A percentile compares a stretch with the other conserved stretches of the same genome.
Conservation (phyloP, 208 protist genomes). For the Crithidia bombi region DNA sequence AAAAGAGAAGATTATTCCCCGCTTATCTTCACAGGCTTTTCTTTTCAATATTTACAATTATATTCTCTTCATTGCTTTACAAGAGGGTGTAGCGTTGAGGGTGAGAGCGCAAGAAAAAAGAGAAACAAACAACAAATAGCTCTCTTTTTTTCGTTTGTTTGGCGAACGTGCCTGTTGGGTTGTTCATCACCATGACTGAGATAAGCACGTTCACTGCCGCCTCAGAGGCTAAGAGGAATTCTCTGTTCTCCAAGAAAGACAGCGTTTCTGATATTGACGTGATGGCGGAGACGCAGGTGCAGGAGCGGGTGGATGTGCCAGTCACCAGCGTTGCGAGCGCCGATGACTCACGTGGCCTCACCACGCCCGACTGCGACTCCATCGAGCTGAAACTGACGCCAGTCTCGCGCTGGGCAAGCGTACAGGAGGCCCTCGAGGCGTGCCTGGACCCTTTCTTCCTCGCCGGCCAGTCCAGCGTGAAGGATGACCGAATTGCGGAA, state of each 20-base stretch:
- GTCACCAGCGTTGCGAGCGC: slow-evolving; percentile 15
- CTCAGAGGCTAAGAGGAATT: not conserved
- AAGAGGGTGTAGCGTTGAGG: no score
- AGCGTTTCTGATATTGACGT: slow-evolving; percentile 22
- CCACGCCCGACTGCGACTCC: slow-evolving; percentile 19
- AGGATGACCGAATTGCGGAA: slow-evolving; percentile 18
- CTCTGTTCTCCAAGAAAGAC: slow-evolving; percentile 11
- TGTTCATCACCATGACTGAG: not conserved
- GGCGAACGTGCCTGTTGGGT: not conserved
- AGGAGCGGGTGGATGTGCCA: slow-evolving; percentile 9
- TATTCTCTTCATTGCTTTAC: no score
- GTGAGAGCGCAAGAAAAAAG: no score
- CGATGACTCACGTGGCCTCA: slow-evolving; percentile 23
- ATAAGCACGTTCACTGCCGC: not conserved
- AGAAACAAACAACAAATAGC: not conserved
- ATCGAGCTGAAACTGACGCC: slow-evolving; percentile 11
- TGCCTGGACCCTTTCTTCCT: slow-evolving; percentile 26
- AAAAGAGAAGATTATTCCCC: no score
- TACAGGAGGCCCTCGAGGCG: slow-evolving; percentile 26
- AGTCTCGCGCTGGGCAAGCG: slow-evolving; percentile 11
- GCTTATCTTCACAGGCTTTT: no score
- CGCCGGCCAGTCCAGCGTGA: slow-evolving; percentile 14
- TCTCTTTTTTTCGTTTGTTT: not conserved
- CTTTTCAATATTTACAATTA: no score
- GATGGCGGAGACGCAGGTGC: slow-evolving; percentile 9